Percentiles rank a stretch among this genome's conserved stretches.
phyloP scores from a whole-genome alignment of 2,329 filamentous ascomycete genomes.

The Thelonectria blattea region DNA sequence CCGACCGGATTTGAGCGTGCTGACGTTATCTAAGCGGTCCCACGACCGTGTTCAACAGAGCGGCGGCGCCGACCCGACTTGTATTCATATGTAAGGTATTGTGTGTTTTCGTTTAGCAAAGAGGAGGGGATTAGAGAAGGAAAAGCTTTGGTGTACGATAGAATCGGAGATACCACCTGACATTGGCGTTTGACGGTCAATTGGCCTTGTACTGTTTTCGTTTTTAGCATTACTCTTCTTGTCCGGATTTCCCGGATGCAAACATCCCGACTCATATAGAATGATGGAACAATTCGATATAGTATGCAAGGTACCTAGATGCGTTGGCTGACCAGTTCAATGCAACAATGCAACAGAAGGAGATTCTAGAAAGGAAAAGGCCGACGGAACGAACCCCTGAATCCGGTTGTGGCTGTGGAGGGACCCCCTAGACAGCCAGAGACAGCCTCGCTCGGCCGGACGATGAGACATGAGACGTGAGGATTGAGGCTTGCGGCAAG shows the following conservation, averaged over 20 bases:
- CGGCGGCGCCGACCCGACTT: not conserved
- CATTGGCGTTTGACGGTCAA: not conserved
- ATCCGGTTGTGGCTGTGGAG: conserved; percentile 7
- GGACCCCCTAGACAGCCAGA: not conserved
- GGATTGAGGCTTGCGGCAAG: conserved; percentile 11
- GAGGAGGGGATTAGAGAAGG: not conserved
- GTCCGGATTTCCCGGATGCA: not conserved
- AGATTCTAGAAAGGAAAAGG: not conserved
- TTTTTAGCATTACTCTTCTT: not conserved
- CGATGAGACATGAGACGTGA: not conserved
- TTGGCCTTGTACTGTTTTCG: not conserved
- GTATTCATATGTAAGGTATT: too few relatives aligned
- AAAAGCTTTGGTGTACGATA: conserved; percentile 7
- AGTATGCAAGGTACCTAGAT: not conserved
- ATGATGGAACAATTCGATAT: not conserved
- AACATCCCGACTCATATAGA: conserved; percentile 14
- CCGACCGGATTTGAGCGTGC: conserved; percentile 81
- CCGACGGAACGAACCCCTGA: not conserved
- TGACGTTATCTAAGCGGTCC: conserved; percentile 68
- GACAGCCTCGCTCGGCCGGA: not conserved
- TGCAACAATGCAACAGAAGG: not conserved
- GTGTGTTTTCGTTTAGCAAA: not conserved
- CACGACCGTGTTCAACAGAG: not conserved
- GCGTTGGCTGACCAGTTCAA: not conserved
- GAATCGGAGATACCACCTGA: conserved; percentile 17